Evolutionary conservation across 129 eudicot genomes (phyloP), one percentile per base, ranked within the genome.

Genomic region (Chrysanthemum seticuspe): DNA sequence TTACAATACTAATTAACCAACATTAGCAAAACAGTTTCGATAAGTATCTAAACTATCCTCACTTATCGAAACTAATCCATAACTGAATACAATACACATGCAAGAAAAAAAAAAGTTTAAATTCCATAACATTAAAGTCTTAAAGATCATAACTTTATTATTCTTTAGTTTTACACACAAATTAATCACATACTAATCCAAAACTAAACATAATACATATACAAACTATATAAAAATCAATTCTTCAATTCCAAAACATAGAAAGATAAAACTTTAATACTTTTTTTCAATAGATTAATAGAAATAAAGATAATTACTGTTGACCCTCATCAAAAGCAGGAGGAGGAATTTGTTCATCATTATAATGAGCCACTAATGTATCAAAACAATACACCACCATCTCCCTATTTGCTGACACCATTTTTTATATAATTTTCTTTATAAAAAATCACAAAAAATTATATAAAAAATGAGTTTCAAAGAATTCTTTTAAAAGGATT

Each of bases 331-430:
- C 89, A 73, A 91, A 91, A 75, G 96, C 91, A 78, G 97, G 96
- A 48, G 91, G 86, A 72, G 93, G 97, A 74, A 75, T 76, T 73
- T 81, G 78, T n/a, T 88, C 83, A 78, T 72, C 71, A 65, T 86
- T 86, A 82, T 88, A 91, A 84, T 91, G 93, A 80, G 97, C 89
- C 70, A 91, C 87, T 14, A 91, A 82, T 14, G 89, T 85, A 66
- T 91, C 97, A 57, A 91, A 91, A 86, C 96, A 91, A 84, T 84
- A 91, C 65, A 89, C 96, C 63, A 78, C 97, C 97, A 92, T 92
- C 67, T 92, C 97, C 64, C 84, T 83, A 66, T 88, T 92, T 77
- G 97, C 96, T 74, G 89, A 81, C 94, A 86, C 97, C 97, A 92
- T 92, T 66, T 40, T 25, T 58, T 13, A 4, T 7, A 0, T 2